Base-by-base conservation (phyloP, 148 eudicot species). In the Chenopodium quinoa region DNA sequence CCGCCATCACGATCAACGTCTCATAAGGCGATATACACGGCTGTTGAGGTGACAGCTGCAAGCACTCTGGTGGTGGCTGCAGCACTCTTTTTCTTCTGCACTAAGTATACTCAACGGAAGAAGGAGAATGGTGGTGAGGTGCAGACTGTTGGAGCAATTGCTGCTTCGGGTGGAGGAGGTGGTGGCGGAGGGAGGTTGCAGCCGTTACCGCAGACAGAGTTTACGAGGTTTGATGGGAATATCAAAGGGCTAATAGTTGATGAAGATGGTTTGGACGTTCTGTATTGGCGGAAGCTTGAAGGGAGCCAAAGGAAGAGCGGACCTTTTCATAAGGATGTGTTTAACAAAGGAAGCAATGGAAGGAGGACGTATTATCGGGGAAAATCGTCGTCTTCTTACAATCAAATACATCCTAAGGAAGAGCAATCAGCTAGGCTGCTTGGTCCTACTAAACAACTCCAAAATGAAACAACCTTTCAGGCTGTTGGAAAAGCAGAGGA, bases 201-300 rank as follows among this genome's bases (percentile, higher is more conserved):
- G 71, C 54, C 79, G 3, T 32, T 78, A 37, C 76, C 63, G 11
- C 78, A 76, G 19, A 48, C 83, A 48, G 90, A 89, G 25, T 91
- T 92, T 74, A 48, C 81, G 10, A 69, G 91, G 73, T 80, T 89
- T 71, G 81, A 84, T 23, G 94, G 92, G 17, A 90, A 86, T 54
- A 31, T 93, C 0, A 93, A 88, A 73, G 97, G 95, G n/a, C 74
- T 91, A 78, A 91, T 95, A 48, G 91, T 93, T 54, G 97, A 95
- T 75, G 99, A 95, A 80, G 91, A 91, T 77, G 99, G 99, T 11
- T 75, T 93, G 84, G 99, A 96, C 86, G 93, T 96, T 50, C 48
- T 93, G 37, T 96, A 93, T 66, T 96, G 97, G 98, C 88, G 86
- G 84, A 91, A 89, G 47, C 88, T 93, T 23, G 89, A 93, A 69